Base-by-base conservation (phyloP, 1,284 basidiomycete species). In the Ceratobasidium sp. region DNA sequence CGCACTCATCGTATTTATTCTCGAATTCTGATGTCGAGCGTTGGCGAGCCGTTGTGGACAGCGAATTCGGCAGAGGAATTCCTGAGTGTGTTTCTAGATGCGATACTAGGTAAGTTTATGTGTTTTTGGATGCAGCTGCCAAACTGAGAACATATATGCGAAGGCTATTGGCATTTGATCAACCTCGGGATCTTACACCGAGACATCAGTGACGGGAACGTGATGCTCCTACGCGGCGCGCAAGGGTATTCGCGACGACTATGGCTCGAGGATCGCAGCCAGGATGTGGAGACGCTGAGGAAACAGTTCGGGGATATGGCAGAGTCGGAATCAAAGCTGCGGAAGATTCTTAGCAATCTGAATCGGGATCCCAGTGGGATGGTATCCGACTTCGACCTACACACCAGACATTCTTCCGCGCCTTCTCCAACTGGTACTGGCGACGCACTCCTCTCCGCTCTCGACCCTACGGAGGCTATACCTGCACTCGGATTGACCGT, bases 181-280 rank as follows among this genome's bases (percentile, higher is more conserved):
- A 73, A 73, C 50, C 17, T 36, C 11, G 69, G 69, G 1, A 15
- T 63, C 2, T 24, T 69, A 15, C 66, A 69, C 36, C 66, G 66
- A 17, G 66, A 69, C 24, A 57, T 69, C 24, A 69, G 66, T 19
- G 66, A 69, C 22, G 66, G 66, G 3, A 69, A 69, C 27, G 53
- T 69, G 2, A 14, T 69, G 22, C n/a, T 69, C 24, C 41, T 64
- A 50, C 45, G n/a, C 15, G 45, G 50, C 7, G 44, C 45, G 7
- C 15, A 24, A 9, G 62, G 47, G 24, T 64, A 48, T 19, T 31
- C 7, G 7, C 14, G 22, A 11, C 45, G 62, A 7, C 45, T 31
- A 45, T 64, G 62, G 62, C 14, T 17, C 44, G 11, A 14, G 11
- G 44, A 22, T 2, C 36, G 31, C 44, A 22, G 27, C 27, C 36